These are phyloP conservation scores for Verbena officinalis DNA, from an alignment of 257 asterid species.

Conservation along the genomic window DNA sequence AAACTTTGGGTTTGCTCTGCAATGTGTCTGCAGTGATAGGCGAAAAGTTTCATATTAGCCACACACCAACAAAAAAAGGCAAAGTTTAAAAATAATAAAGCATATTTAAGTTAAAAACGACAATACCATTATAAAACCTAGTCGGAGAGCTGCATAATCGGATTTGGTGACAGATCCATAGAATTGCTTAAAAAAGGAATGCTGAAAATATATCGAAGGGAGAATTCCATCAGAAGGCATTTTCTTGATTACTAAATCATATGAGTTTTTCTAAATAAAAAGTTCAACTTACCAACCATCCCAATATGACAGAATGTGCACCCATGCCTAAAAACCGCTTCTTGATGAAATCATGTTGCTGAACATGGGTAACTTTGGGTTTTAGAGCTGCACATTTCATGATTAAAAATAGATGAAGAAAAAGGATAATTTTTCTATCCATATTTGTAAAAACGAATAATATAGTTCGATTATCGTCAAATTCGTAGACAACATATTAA, in stretches of 20 bases:
- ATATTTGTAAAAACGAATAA: background rate
- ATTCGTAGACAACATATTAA: background rate
- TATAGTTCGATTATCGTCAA: background rate
- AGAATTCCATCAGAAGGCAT: conserved; percentile 21
- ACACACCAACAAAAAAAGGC: background rate
- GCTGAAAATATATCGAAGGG: conserved; percentile 52
- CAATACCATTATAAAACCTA: conserved; percentile 86
- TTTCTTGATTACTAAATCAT: background rate
- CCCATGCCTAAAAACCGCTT: conserved; percentile 77
- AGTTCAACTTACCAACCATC: conserved; percentile 79
- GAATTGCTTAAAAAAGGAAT: conserved; percentile 88
- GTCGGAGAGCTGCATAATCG: conserved; percentile 82
- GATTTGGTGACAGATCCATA: conserved; percentile 90
- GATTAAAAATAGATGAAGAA: conserved; percentile 14
- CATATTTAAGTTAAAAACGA: conserved; percentile 9
- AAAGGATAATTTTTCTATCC: background rate
- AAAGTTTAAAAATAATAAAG: conserved; percentile 22
- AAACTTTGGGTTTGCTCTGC: conserved; percentile 86
- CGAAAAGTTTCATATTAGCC: conserved; percentile 30
- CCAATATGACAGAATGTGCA: conserved; percentile 48
- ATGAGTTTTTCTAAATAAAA: background rate
- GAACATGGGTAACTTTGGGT: conserved; percentile 78
- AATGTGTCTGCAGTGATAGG: conserved; percentile 72
- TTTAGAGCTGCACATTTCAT: conserved; percentile 51
- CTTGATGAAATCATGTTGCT: conserved; percentile 85